Evolutionary conservation across 768 basidiomycete genomes (phyloP).

Genomic region (Tylopilus plumbeoviolaceoides): DNA sequence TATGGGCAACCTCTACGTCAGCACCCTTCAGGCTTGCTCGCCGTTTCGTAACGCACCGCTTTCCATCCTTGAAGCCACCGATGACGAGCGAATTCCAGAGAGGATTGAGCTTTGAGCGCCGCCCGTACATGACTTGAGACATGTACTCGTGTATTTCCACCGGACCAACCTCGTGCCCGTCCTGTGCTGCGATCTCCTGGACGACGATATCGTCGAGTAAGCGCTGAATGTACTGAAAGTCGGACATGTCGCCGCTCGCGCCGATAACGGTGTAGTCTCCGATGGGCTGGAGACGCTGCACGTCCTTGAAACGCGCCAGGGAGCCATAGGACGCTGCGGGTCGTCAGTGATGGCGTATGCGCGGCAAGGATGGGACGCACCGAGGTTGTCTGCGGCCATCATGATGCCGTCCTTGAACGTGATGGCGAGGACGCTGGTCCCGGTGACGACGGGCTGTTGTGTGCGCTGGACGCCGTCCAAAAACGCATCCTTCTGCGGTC

Average conservation of each 20-base stretch:
- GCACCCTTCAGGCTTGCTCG: neutral
- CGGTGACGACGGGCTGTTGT: constrained; percentile 93
- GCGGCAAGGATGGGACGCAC: constrained; percentile 39
- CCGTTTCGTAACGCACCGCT: constrained; percentile 48
- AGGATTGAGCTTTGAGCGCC: constrained; percentile 86
- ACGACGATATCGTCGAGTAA: constrained; percentile 73
- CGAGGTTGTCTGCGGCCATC: constrained; percentile 97
- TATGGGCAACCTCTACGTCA: constrained; percentile 28
- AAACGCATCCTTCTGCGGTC: constrained; percentile 57
- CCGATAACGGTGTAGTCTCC: constrained; percentile 85
- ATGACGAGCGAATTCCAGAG: constrained; percentile 94
- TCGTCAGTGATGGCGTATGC: neutral
- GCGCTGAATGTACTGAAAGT: constrained; percentile 90
- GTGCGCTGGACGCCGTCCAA: constrained; percentile 71
- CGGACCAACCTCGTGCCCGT: constrained; percentile 82
- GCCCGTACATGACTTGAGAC: constrained; percentile 83
- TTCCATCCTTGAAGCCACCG: constrained; percentile 84
- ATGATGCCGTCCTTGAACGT: constrained; percentile 96
- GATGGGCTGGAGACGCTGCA: constrained; percentile 82
- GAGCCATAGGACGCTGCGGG: constrained; percentile 89
- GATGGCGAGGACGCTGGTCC: constrained; percentile 92
- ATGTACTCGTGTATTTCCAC: constrained; percentile 92
- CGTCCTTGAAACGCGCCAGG: constrained; percentile 92
- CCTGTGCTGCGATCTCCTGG: constrained; percentile 76
- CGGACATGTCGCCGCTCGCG: constrained; percentile 94